phyloP scores from a whole-genome alignment of 2,329 filamentous ascomycete genomes.

The Alternaria gansuensis region DNA sequence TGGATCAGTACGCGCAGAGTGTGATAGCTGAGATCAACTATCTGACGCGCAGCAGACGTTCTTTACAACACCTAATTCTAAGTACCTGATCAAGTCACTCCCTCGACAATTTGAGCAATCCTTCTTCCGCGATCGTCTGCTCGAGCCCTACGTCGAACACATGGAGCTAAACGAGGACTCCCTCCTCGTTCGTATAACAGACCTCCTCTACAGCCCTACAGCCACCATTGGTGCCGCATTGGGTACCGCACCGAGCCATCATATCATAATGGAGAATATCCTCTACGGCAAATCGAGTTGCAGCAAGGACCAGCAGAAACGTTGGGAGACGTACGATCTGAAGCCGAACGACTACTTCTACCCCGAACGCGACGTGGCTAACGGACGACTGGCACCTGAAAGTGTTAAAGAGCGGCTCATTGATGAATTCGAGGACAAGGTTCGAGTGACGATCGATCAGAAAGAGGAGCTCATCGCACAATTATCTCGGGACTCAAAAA shows the following conservation, averaged over 20 bases:
- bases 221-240: constrained; percentile 67
- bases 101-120: constrained; percentile 74
- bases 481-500: constrained; percentile 68
- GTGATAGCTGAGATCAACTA: not conserved
- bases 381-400: constrained; percentile 69
- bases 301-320: constrained; percentile 53
- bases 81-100: constrained; percentile 75
- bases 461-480: constrained; percentile 65
- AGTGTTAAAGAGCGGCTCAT: constrained; percentile 71
- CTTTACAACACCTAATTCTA: constrained; percentile 71
- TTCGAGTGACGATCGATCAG: constrained; percentile 65
- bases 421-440: constrained; percentile 73
- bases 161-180: constrained; percentile 69
- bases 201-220: constrained; percentile 68
- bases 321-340: constrained; percentile 77
- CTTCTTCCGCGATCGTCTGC: constrained; percentile 73
- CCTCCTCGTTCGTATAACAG: constrained; percentile 74
- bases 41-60: constrained; percentile 63
- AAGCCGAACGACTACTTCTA: constrained; percentile 80
- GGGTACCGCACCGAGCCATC: constrained; percentile 71
- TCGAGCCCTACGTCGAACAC: constrained; percentile 71
- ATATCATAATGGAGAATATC: constrained; percentile 82
- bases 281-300: constrained; percentile 65
- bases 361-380: constrained; percentile 75
- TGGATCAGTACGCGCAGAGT: constrained; percentile 63